Evolutionary conservation across 768 basidiomycete genomes (phyloP), one percentile per base, ranked within the genome.

Genomic region (Mycena crocata): DNA sequence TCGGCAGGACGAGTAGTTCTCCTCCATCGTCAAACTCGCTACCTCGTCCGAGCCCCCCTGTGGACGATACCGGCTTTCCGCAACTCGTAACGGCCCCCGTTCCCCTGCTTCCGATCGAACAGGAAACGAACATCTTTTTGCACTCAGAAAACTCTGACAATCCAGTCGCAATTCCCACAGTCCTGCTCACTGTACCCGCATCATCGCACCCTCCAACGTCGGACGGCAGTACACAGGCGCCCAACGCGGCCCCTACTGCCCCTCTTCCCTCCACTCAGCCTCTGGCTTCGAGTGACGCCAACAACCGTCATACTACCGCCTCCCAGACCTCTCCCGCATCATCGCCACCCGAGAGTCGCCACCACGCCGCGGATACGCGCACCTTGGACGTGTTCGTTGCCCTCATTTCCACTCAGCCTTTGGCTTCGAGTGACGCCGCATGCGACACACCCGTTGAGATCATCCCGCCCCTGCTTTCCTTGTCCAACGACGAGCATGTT

Each of bases 1-100:
- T 26, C 24, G 45, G 58, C 58, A 8, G 26, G 58, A 45, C 58
- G 58, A 60, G 58, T 60, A 49, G n/a, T 28, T 17, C 37, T 7
- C 45, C 57, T n/a, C 45, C 45, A 8, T n/a, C 21, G 39, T 37
- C 57, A 37, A 37, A 37, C 26, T 24, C 30, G 19, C 40, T 26
- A 26, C 23, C 57, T 58, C 57, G 57, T 40, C 57, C 19, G 9
- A 23, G 57, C 57, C 57, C 24, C 30, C 39, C 40, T 17, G 9
- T 17, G 37, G 37, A 37, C 55, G 55, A 56, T 7, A 30, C 55
- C 55, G 31, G 37, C 37, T 17, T 17, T 37, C 37, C 37, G 37
- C 9, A 37, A 37, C 37, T 17, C 37, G 37, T 17, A 37, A 37
- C 37, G 37, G 37, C 37, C 37, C 10, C 37, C 37, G 37, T 17